Base-by-base conservation (phyloP, 176 grass and related monocot genomes). In the Cenchrus fungigraminus region DNA sequence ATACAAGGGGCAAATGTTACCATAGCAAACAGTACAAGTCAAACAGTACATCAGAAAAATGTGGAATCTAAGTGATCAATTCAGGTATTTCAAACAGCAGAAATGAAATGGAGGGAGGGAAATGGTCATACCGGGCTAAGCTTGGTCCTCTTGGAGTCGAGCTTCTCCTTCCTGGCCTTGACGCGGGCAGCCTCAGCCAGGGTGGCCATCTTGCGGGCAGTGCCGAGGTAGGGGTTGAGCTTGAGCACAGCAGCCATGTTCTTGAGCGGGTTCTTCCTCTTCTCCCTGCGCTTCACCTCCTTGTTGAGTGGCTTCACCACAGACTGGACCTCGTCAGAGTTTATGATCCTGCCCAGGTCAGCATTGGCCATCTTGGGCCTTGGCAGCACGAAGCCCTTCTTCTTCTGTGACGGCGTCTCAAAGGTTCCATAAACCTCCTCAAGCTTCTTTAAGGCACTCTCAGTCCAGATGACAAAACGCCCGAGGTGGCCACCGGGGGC, bases 391-490 rank as follows among this genome's bases (percentile, higher is more conserved):
- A 94, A 97, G 8, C 94, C 91, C 89, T 97, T 97, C 85, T 97
- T 97, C 91, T 94, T 97, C 87, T 83, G 87, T 0, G 94, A 92
- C 0, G 85, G 85, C 22, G 89, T 84, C 0, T 97, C 94, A 19
- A 94, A 90, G 85, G 83, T 85, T 8, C 94, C 94, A 15, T 86
- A 97, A 12, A 94, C 89, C 31, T 88, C 84, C 69, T 97, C 94
- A 1, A 97, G 85, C 89, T 97, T 97, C 85, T 97, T 92, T 64
- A 97, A 94, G 1, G 94, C 94, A 28, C 89, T 94, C 87, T 94
- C 91, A 52, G 94, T 97, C 94, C 94, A 97, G 75, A 97, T 91
- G 55, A 97, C 88, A 60, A 97, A 97, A 2, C 94, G 84, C 13
- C 94, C 94, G 2, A 97, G 73, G 50, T 97, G 91, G 29, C 91